Base-by-base conservation (phyloP, 140 eudicot genomes). In the Bidens hawaiensis region DNA sequence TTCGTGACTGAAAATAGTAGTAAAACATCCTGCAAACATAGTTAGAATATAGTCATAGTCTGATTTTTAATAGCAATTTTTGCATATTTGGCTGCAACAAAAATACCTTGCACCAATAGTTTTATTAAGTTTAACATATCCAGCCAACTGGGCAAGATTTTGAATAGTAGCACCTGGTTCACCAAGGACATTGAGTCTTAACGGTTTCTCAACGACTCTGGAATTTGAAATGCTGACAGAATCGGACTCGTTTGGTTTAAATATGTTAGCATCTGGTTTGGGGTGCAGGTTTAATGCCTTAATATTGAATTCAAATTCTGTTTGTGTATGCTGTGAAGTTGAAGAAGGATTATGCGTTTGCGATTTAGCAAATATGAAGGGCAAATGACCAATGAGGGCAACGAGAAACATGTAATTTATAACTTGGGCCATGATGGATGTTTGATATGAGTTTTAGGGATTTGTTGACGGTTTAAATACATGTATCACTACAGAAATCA, bases 11-110 rank as follows among this genome's bases (percentile, higher is more conserved):
- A 47, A 89, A 85, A 76, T 85, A 89, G 64, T 82, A 89, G 75
- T 89, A 89, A 71, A 89, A 89, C 97, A 85, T 89, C 82, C 97
- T 89, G 75, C 83, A 71, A 72, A 62, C 31, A 4, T n/a, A 63
- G 36, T 62, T 21, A 22, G n/a, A 31, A 11, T 52, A 30, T 31
- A 30, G 40, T 42, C 28, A n/a, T 38, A 18, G 0, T 51, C 8
- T 62, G 15, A 17, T 26, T 45, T n/a, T n/a, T n/a, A n/a, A n/a
- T n/a, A n/a, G n/a, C n/a, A n/a, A n/a, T n/a, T n/a, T n/a, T n/a
- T n/a, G n/a, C n/a, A n/a, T n/a, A n/a, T n/a, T n/a, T n/a, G n/a
- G n/a, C n/a, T n/a, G n/a, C n/a, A n/a, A n/a, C n/a, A n/a, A n/a
- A 5, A 5, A 41, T 64, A 78, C 84, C 81, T 82, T 68, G 79